Evolutionary conservation across 495 filamentous ascomycete species (phyloP).

Genomic region (Talaromyces stipitatus): DNA sequence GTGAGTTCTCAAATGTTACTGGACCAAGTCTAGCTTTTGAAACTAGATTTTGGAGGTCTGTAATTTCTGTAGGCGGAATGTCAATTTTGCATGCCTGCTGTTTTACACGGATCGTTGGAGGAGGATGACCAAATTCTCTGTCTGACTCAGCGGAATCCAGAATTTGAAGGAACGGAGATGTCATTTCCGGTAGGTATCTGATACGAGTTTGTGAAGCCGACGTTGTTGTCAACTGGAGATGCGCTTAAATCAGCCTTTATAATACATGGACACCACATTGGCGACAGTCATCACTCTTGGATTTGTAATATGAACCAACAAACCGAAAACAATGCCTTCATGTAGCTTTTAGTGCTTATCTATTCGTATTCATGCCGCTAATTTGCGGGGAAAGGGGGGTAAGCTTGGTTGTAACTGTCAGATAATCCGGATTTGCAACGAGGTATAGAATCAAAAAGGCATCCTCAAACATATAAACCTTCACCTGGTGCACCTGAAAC

Average conservation of each 20-base stretch:
- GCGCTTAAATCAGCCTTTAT: no score
- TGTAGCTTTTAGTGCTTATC: no score
- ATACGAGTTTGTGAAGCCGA: background rate
- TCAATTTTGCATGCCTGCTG: background rate
- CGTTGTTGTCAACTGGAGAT: background rate
- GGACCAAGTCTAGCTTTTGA: background rate
- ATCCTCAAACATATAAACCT: no score
- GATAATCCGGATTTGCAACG: no score
- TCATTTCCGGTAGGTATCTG: background rate
- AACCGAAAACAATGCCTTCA: background rate
- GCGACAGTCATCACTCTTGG: background rate
- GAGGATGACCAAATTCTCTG: background rate
- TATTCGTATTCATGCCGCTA: no score
- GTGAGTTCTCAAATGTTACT: background rate
- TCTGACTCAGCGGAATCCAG: background rate
- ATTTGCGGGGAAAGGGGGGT: no score
- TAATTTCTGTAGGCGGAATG: background rate
- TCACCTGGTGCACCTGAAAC: no score
- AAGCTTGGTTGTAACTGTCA: no score
- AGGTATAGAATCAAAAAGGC: no score
- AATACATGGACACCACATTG: background rate
- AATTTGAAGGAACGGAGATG: background rate
- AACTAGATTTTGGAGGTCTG: background rate
- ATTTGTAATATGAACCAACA: background rate
- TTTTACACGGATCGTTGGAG: background rate